A percentile compares a stretch with the other conserved stretches of the same genome.
Evolutionary conservation across 1,139 yeast genomes (phyloP).

Genomic region (Geotrichum citri-aurantii): DNA sequence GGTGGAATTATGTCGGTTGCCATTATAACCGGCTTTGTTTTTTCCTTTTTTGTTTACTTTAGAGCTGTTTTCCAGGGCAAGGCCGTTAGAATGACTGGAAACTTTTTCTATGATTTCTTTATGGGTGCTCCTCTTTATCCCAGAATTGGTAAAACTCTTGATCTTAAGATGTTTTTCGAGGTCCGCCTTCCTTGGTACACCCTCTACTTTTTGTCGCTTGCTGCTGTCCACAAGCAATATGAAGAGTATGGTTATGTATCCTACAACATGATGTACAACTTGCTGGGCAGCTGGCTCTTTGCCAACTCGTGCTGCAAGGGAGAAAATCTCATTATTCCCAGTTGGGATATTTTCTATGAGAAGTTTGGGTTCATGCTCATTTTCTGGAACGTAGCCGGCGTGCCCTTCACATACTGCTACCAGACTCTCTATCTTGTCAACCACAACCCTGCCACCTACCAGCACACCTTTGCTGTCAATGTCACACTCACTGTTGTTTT

Average conservation of each 20-base stretch:
- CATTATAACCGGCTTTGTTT: slow-evolving; percentile 64
- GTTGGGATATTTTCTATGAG: slow-evolving; percentile 99
- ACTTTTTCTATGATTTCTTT: slow-evolving; percentile 81
- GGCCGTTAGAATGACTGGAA: slow-evolving; percentile 85
- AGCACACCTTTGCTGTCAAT: slow-evolving; percentile 60
- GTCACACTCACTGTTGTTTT: slow-evolving; percentile 50
- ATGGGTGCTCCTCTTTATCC: slow-evolving; percentile 98
- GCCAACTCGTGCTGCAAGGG: slow-evolving; percentile 98
- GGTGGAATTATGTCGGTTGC: slow-evolving; percentile 94
- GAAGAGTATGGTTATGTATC: slow-evolving; percentile 75
- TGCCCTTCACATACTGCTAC: slow-evolving; percentile 95
- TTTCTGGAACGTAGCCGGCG: slow-evolving; percentile 99
- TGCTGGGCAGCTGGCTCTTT: slow-evolving; percentile 86
- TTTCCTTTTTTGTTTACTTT: slow-evolving; percentile 66
- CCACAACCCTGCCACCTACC: slow-evolving; percentile 78
- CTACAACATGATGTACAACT: slow-evolving; percentile 66
- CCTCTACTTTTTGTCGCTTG: slow-evolving; percentile 68
- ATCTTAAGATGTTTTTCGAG: slow-evolving; percentile 93
- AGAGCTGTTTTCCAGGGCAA: slow-evolving; percentile 43
- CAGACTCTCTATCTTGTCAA: slow-evolving; percentile 76
- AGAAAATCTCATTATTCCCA: slow-evolving; percentile 92
- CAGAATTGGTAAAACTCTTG: slow-evolving; percentile 75
- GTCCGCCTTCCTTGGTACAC: slow-evolving; percentile 97
- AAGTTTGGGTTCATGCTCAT: slow-evolving; percentile 96
- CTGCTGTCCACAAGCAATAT: slow-evolving; percentile 69